Conservation (phyloP, 2,329 filamentous ascomycete species). For the Ilyonectria robusta region DNA sequence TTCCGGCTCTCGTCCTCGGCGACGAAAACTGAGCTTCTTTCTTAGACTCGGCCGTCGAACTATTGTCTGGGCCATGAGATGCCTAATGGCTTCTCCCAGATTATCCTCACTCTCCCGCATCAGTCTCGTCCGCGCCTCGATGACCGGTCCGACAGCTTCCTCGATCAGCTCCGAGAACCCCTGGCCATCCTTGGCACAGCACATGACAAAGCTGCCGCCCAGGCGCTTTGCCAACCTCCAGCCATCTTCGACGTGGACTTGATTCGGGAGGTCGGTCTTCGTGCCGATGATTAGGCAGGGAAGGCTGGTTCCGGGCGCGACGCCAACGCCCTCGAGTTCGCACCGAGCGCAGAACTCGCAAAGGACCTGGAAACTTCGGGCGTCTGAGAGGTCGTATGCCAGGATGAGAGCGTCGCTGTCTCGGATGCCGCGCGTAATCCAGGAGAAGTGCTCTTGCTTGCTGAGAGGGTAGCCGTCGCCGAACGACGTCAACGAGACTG, state of each 20-base stretch:
- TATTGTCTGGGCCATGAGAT: slow-evolving; percentile 12
- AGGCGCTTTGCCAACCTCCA: slow-evolving; percentile 28
- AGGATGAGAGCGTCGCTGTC: slow-evolving; percentile 37
- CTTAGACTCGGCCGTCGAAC: slow-evolving; percentile 12
- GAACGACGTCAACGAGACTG: slow-evolving; percentile 23
- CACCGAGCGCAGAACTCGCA: slow-evolving; percentile 37
- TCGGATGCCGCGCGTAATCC: slow-evolving; percentile 28
- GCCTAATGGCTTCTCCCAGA: slow-evolving; percentile 27
- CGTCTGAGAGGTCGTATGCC: slow-evolving; percentile 31
- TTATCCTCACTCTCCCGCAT: slow-evolving; percentile 36
- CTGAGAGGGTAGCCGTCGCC: slow-evolving; percentile 17
- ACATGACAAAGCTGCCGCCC: slow-evolving; percentile 30
- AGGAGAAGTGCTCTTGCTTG: slow-evolving; percentile 28
- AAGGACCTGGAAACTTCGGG: slow-evolving; percentile 31
- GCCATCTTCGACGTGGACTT: slow-evolving; percentile 26
- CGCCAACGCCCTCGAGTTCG: slow-evolving; percentile 30
- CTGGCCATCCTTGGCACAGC: slow-evolving; percentile 21
- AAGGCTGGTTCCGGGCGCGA: slow-evolving; percentile 31
- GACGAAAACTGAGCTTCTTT: slow-evolving; percentile 14
- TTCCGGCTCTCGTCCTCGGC: slow-evolving; percentile 8
- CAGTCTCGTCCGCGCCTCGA: slow-evolving; percentile 30
- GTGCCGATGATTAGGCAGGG: slow-evolving; percentile 35
- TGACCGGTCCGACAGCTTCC: slow-evolving; percentile 28
- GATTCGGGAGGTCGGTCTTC: slow-evolving; percentile 25
- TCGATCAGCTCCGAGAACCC: slow-evolving; percentile 25